Base-by-base conservation (phyloP, 345 rosid genomes). In the Camelina laxa region DNA sequence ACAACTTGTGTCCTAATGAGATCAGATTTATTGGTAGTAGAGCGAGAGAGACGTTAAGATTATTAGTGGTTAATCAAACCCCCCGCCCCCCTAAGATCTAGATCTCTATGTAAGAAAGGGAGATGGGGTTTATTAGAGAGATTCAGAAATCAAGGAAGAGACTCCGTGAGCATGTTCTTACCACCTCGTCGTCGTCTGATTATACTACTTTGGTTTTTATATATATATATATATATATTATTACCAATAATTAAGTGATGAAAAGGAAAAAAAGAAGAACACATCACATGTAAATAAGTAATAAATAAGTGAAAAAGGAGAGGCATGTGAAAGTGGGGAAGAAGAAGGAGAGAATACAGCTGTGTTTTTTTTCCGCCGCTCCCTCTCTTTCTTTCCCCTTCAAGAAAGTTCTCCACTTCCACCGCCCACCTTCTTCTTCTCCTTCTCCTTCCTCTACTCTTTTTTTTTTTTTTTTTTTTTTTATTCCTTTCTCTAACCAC, bases 161-260 rank as follows among this genome's bases (percentile, higher is more conserved):
- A 83, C 74, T 82, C 87, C 81, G 79, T 80, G 61, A 74, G 81
- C 93, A 83, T 83, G 90, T 88, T 88, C 82, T 79, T 81, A 73
- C 81, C 84, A 80, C 78, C 80, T 53, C 70, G 15, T 12, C 70
- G 15, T 12, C 1, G 56, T 60, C 16, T 54, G 51, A 49, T 76
- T 54, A 60, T 13, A 14, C 7, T 11, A 39, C 24, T 51, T 17
- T 47, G 1, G 9, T 6, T 6, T 48, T 58, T 6, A 2, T 38
- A 0, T 17, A 15, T 33, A 10, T 38, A 2, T 36, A 8, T 38
- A 19, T 5, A 21, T 13, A 60, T 38, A 2, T 38, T 6, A 33
- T 4, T 27, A 38, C 12, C 0, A 11, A 41, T 39, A 62, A 50
- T 39, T 35, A 59, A 33, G 38, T 49, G 20, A 51, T 56, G 41